Conservation (phyloP, 768 basidiomycete genomes). For the Boletus insuetus region DNA sequence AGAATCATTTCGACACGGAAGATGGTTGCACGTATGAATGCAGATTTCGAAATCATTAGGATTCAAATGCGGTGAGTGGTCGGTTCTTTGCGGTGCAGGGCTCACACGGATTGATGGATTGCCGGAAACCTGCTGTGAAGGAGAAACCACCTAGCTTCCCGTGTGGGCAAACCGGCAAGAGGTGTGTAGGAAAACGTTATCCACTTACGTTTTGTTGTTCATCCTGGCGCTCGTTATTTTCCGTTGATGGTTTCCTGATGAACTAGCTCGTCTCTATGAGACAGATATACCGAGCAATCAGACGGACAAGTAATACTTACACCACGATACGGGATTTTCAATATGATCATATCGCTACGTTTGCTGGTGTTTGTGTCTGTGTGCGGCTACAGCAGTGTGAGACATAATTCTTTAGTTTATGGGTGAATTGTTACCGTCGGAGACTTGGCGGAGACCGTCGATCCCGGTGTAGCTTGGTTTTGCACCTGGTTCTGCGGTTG, state of each 20-base stretch:
- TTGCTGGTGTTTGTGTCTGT: constrained; percentile 7
- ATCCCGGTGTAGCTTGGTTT: neutral
- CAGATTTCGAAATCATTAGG: constrained; percentile 22
- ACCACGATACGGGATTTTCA: constrained; percentile 23
- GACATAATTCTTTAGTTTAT: neutral
- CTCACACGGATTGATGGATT: neutral
- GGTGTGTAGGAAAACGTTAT: neutral
- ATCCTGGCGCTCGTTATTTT: neutral
- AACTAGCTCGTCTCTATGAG: constrained; percentile 8
- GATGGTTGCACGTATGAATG: constrained; percentile 24
- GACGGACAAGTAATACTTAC: constrained; percentile 6
- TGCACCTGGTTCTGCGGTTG: no score
- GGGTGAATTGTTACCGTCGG: constrained; percentile 9
- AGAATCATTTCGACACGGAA: constrained; percentile 27
- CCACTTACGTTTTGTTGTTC: constrained; percentile 15
- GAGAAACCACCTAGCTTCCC: neutral
- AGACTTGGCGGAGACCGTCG: neutral
- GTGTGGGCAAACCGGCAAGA: neutral
- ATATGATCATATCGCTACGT: constrained; percentile 20
- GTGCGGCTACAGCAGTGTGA: constrained; percentile 9
- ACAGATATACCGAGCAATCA: neutral
- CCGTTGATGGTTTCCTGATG: constrained; percentile 4
- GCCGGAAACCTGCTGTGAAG: neutral
- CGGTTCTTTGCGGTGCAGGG: constrained; percentile 4
- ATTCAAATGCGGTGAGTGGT: neutral